Conservation (phyloP, 169 alveolate species). For the Plasmodium vinckei region DNA sequence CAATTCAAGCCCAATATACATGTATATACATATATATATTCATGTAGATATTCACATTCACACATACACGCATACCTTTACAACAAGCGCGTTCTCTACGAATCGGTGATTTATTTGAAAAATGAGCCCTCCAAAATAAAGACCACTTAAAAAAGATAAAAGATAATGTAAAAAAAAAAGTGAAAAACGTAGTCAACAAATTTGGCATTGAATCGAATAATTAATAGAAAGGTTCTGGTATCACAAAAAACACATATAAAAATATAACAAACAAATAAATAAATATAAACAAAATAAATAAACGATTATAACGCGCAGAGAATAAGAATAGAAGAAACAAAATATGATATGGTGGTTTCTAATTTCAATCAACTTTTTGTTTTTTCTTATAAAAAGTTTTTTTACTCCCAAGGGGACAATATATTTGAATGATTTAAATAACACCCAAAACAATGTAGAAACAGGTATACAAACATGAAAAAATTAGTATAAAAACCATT, state of each 20-base stretch:
- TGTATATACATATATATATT: background rate
- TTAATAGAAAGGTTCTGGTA: too few species aligned
- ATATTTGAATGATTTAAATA: conserved; percentile 33
- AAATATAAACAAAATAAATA: background rate
- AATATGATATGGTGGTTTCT: conserved; percentile 78
- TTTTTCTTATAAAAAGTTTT: conserved; percentile 72
- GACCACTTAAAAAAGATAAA: background rate
- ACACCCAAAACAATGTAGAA: conserved; percentile 7
- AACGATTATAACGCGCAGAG: background rate
- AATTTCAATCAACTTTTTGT: conserved; percentile 72
- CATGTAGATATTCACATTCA: background rate
- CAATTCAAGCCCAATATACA: background rate
- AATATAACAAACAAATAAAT: conserved; percentile 20
- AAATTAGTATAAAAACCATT: background rate
- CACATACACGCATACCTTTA: background rate
- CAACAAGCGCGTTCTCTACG: background rate
- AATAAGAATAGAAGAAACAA: conserved; percentile 3
- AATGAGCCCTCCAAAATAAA: background rate
- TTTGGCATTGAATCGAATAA: background rate
- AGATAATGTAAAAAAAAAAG: background rate
- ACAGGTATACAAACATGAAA: conserved; percentile 25
- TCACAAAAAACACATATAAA: background rate
- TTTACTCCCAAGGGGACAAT: conserved; percentile 64
- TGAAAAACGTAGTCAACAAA: conserved; percentile 2
- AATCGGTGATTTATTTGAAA: background rate